Percentiles rank a stretch among this genome's conserved stretches.
Conservation (phyloP, 2,329 filamentous ascomycete species). For the Neofusicoccum kwambonambiense region DNA sequence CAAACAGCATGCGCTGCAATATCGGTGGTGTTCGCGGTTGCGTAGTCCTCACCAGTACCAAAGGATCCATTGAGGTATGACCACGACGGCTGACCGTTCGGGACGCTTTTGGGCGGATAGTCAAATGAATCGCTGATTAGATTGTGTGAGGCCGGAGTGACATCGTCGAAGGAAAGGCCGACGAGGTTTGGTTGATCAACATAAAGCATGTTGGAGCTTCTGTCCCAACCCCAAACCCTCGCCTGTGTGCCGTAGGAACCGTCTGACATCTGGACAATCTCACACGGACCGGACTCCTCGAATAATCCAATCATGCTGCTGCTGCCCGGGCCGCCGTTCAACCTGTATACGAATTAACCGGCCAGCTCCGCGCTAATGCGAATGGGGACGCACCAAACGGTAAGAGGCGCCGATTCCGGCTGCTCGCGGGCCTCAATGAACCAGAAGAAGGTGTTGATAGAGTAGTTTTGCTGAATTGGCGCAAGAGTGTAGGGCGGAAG, state of each 20-base stretch:
- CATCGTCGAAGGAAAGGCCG: slow-evolving; percentile 65
- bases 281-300: slow-evolving; percentile 54
- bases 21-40: slow-evolving; percentile 57
- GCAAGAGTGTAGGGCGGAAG: slow-evolving; percentile 53
- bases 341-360: slow-evolving; percentile 58
- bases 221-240: slow-evolving; percentile 66
- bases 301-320: slow-evolving; percentile 67
- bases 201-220: slow-evolving; percentile 58
- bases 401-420: slow-evolving; percentile 52
- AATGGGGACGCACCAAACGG: slow-evolving; percentile 45
- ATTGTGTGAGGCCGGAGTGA: slow-evolving; percentile 50
- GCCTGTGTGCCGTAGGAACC: slow-evolving; percentile 55
- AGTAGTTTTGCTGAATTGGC: slow-evolving; percentile 53
- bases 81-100: slow-evolving; percentile 37
- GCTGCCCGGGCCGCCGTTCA: slow-evolving; percentile 66
- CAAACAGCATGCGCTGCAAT: slow-evolving; percentile 60
- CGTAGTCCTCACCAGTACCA: slow-evolving; percentile 50
- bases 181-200: slow-evolving; percentile 68
- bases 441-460: slow-evolving; percentile 66
- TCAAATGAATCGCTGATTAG: slow-evolving; percentile 40
- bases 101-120: slow-evolving; percentile 37
- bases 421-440: slow-evolving; percentile 60
- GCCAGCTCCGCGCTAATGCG: not conserved
- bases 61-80: slow-evolving; percentile 64
- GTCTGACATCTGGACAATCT: slow-evolving; percentile 44